These are phyloP conservation scores for Paraglomus occultum DNA, from an alignment of 192 early-diverging fungal species.

Conservation along the genomic window DNA sequence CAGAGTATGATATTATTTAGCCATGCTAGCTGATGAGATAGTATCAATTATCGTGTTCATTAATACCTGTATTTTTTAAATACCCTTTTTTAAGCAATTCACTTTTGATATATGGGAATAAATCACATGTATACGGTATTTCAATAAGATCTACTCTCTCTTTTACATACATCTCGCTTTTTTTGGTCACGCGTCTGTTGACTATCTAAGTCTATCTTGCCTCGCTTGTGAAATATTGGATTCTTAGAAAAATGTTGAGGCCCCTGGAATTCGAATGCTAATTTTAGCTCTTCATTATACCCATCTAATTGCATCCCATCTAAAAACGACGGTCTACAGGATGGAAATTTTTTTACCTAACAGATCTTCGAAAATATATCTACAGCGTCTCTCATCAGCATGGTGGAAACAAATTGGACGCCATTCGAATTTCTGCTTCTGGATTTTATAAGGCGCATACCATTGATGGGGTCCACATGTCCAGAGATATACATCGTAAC, in stretches of 20 bases:
- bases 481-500: not conserved
- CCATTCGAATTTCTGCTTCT: not conserved
- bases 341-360: slow-evolving; percentile 23
- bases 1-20: no score
- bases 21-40: no score
- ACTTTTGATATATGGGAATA: not conserved
- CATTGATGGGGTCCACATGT: not conserved
- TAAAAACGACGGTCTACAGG: not conserved
- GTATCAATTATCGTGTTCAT: no score
- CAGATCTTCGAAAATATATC: slow-evolving; percentile 17
- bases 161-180: slow-evolving; percentile 10
- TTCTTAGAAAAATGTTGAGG: not conserved
- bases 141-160: not conserved
- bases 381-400: not conserved
- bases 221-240: not conserved
- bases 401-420: not conserved
- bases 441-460: slow-evolving; percentile 4
- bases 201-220: not conserved
- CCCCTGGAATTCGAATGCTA: slow-evolving; percentile 3
- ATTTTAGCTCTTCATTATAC: slow-evolving; percentile 15
- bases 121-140: not conserved
- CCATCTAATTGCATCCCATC: slow-evolving; percentile 1
- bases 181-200: slow-evolving; percentile 4
- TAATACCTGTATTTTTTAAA: not conserved
- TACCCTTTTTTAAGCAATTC: slow-evolving; percentile 7